A percentile compares a stretch with the other conserved stretches of the same genome.
Conservation (phyloP, 176 grass and related monocot species). For the Themeda triandra region DNA sequence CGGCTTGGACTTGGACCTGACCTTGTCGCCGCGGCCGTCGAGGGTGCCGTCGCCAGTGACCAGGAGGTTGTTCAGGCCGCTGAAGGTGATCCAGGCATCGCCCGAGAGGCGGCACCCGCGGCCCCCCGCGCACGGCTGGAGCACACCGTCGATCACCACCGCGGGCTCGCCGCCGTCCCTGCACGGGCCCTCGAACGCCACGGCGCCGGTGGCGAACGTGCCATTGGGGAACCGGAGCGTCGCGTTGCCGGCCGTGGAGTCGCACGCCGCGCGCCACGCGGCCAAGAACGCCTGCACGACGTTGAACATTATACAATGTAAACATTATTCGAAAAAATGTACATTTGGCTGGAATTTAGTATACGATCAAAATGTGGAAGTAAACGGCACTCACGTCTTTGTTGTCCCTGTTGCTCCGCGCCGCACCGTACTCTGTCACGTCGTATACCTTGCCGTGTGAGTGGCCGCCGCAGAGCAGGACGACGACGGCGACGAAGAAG, state of each 20-base stretch:
- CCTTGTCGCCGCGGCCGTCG: constrained; percentile 20
- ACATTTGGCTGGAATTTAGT: neutral
- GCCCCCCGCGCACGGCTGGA: neutral
- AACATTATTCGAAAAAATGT: too few species aligned
- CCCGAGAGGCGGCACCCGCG: neutral
- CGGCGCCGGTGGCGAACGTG: constrained; percentile 31
- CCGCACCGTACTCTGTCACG: constrained; percentile 39
- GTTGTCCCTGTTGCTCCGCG: constrained; percentile 29
- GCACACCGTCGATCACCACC: constrained; percentile 32
- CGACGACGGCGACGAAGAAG: neutral
- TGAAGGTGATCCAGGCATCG: constrained; percentile 50
- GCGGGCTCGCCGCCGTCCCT: neutral
- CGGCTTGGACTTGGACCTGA: neutral
- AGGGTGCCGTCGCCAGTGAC: constrained; percentile 45
- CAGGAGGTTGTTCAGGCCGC: constrained; percentile 18
- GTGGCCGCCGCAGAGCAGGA: neutral
- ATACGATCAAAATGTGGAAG: neutral
- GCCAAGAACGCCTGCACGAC: constrained; percentile 37
- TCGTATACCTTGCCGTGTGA: constrained; percentile 5
- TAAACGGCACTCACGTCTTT: constrained; percentile 20
- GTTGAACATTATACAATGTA: too few species aligned
- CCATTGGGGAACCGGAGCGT: constrained; percentile 42
- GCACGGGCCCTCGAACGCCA: constrained; percentile 41
- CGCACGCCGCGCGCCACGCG: constrained; percentile 43
- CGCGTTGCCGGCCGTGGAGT: neutral